Conservation (phyloP, 148 eudicot genomes). For the Silene latifolia region DNA sequence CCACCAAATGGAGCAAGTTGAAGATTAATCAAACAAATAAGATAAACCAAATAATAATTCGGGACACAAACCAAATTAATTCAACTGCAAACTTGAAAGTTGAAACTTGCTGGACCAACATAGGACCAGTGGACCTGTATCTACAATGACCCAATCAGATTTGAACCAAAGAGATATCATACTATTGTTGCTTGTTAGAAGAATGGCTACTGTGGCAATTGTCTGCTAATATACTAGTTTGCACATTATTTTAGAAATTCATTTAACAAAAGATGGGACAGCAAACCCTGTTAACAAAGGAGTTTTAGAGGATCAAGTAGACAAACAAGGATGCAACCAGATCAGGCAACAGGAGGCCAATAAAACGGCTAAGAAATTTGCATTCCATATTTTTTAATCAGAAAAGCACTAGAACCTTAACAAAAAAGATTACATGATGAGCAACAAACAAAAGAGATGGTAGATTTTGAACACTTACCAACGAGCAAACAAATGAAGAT, state of each 20-base stretch:
- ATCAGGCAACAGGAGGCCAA: neutral
- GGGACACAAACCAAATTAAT: neutral
- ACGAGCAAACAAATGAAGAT: slow-evolving; percentile 69
- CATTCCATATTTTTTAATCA: neutral
- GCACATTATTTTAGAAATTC: neutral
- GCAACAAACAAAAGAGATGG: slow-evolving; percentile 3
- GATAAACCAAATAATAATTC: neutral
- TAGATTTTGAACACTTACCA: slow-evolving; percentile 47
- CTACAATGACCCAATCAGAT: neutral
- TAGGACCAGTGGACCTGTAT: neutral
- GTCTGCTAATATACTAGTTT: neutral
- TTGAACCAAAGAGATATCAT: neutral
- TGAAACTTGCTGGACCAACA: neutral
- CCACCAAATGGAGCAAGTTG: no score
- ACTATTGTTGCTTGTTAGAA: no score
- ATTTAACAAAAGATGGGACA: neutral
- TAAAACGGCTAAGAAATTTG: neutral
- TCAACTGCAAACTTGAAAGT: neutral
- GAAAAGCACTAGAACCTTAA: neutral
- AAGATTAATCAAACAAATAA: no score
- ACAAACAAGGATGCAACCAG: neutral
- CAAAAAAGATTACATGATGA: neutral
- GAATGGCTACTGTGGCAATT: no score
- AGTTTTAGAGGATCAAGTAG: neutral
- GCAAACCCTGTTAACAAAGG: neutral